Base-by-base conservation (phyloP, 1,284 basidiomycete species). In the Moesziomyces sp. region DNA sequence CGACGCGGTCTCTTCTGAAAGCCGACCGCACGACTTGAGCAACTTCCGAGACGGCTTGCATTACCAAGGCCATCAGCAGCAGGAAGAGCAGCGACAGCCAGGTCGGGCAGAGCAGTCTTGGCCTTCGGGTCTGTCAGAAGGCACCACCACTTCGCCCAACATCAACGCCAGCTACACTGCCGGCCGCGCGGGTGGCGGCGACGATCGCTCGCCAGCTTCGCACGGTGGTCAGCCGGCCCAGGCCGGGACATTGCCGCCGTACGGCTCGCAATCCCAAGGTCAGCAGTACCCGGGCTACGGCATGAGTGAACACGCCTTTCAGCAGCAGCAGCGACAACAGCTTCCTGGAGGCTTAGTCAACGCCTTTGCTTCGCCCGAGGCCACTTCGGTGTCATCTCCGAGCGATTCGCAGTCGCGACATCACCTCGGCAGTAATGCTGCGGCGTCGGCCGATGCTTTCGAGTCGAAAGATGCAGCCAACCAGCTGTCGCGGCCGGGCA, bases 271-370 rank as follows among this genome's bases (percentile, higher is more conserved):
- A 18, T 33, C 45, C 38, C 59, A 59, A 28, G 33, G 47, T 26
- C 68, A 65, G 42, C 47, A 56, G 30, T 66, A 71, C 28, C 38
- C 68, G 6, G 43, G 33, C 50, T 60, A 57, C 21, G 24, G 51
- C 33, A 46, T 60, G 38, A 52, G 49, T 38, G 58, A 61, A 5
- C 53, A 72, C n/a, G 47, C 52, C 11, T 58, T 57, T 18, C 59
- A 57, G 48, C 50, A 57, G 28, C 44, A 52, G 46, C 58, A 65
- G 38, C 52, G 54, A 43, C 52, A 59, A 21, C 69, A 63, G 52
- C 46, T 66, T 35, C 48, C 69, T 5, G 69, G 69, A 11, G 69
- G 69, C 2, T 55, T 67, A 8, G 69, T 67, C 23, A 72, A 62
- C 28, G 59, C 69, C 3, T 72, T 72, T 45, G 55, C 62, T 3